A percentile compares a stretch with the other conserved stretches of the same genome.
Conservation (phyloP, 768 basidiomycete species). For the Podaxis sp. region DNA sequence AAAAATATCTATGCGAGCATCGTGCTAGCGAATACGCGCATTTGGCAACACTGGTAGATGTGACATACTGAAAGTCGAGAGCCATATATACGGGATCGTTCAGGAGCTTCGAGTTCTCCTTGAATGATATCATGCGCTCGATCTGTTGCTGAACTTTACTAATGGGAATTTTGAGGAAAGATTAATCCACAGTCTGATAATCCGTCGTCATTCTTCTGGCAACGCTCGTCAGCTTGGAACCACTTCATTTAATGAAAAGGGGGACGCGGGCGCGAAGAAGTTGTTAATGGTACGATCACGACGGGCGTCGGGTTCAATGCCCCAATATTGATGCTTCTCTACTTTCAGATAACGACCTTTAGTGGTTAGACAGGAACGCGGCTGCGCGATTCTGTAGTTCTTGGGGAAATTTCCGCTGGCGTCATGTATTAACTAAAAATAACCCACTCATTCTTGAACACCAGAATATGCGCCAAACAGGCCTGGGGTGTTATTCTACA, state of each 20-base stretch:
- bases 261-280: background rate
- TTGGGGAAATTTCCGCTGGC: background rate
- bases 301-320: background rate
- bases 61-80: background rate
- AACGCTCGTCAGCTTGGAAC: background rate
- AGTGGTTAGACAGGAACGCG: background rate
- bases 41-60: background rate
- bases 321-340: background rate
- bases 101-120: background rate
- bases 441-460: background rate
- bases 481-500: background rate
- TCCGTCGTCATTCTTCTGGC: background rate
- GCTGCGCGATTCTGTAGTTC: slow-evolving; percentile 1
- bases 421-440: background rate
- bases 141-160: background rate
- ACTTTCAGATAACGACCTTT: background rate
- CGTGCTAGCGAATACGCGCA: background rate
- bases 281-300: background rate
- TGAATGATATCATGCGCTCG: background rate
- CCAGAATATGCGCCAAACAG: background rate
- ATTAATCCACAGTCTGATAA: background rate
- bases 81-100: background rate
- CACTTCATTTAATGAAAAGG: slow-evolving; percentile 4
- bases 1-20: background rate
- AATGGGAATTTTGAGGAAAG: background rate